These are phyloP conservation scores for Lactarius quietus DNA, from an alignment of 768 basidiomycete genomes.

Conservation along the genomic window DNA sequence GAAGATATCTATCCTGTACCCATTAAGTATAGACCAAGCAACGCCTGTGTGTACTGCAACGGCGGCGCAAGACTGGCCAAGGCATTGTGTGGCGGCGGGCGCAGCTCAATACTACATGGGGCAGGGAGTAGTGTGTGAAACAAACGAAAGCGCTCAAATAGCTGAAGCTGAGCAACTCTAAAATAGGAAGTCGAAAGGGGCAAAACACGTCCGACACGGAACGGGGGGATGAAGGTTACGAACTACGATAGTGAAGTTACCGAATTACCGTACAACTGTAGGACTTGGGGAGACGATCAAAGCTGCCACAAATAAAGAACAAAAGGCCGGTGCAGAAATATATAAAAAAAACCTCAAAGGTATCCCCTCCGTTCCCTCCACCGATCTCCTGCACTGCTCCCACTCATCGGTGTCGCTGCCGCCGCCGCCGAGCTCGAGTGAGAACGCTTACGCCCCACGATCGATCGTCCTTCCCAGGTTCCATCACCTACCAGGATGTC, in stretches of 20 bases:
- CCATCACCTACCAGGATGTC: neutral
- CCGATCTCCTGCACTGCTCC: conserved; percentile 2
- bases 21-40: no score
- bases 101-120: neutral
- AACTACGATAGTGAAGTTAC: no score
- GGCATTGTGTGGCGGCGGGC: neutral
- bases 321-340: neutral
- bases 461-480: neutral
- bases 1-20: neutral
- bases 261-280: neutral
- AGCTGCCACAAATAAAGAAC: neutral
- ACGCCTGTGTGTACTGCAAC: neutral
- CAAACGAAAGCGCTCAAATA: neutral
- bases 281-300: neutral
- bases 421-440: conserved; percentile 8
- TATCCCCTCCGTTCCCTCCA: conserved; percentile 13
- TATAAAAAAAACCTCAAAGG: neutral
- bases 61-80: neutral
- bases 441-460: conserved; percentile 21
- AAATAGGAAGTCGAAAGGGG: neutral
- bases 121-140: neutral
- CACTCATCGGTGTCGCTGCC: neutral
- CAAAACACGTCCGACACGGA: no score
- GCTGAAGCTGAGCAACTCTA: neutral
- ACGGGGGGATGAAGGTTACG: neutral